Conservation (phyloP, 2,329 filamentous ascomycete species). For the Lachnellula cervina region DNA sequence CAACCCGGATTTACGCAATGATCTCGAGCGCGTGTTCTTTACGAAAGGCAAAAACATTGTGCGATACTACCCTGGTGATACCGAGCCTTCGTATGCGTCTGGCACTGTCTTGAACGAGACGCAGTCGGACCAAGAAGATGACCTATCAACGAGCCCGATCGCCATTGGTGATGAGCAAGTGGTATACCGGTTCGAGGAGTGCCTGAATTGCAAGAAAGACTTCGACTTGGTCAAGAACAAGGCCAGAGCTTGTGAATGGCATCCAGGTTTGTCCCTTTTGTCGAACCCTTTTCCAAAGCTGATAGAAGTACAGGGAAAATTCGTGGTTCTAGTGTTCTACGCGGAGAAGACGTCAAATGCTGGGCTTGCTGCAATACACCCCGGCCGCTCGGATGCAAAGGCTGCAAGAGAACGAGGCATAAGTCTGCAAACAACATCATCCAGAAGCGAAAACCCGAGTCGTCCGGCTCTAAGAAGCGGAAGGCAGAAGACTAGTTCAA, state of each 20-base stretch:
- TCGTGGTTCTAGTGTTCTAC: too few species aligned
- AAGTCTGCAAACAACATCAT: neutral
- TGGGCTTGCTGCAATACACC: slow-evolving; percentile 11
- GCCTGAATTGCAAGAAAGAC: slow-evolving; percentile 6
- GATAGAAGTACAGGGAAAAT: neutral
- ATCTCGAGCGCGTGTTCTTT: too few species aligned
- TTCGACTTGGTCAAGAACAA: slow-evolving; percentile 7
- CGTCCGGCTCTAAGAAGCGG: neutral
- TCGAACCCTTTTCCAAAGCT: neutral
- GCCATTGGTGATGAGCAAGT: neutral
- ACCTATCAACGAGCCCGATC: neutral
- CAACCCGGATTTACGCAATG: too few species aligned
- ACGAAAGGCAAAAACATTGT: too few species aligned
- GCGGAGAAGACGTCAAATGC: too few species aligned
- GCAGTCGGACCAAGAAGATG: too few species aligned
- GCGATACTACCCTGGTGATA: too few species aligned
- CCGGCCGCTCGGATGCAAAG: too few species aligned
- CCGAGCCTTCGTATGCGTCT: too few species aligned
- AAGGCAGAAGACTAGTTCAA: neutral
- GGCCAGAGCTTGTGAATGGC: slow-evolving; percentile 6
- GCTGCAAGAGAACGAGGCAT: slow-evolving; percentile 6
- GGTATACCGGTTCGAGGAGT: neutral
- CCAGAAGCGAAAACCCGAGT: neutral
- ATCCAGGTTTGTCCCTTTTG: slow-evolving; percentile 3
- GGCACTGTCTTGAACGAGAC: too few species aligned